Conservation (phyloP, 2,329 filamentous ascomycete genomes). For the Trichophyton schoenleinii region DNA sequence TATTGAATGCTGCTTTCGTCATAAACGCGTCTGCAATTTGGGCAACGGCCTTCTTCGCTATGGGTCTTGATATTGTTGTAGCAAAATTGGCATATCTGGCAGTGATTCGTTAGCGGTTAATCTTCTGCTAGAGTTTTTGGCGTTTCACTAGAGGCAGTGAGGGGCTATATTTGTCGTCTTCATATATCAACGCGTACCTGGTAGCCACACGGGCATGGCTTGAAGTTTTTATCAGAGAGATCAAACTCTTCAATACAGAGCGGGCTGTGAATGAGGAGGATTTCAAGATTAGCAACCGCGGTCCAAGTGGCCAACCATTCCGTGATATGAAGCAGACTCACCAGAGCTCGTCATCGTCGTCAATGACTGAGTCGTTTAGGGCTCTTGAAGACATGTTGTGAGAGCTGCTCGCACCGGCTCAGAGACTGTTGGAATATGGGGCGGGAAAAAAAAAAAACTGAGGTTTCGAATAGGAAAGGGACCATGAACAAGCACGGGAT, state of each 20-base stretch:
- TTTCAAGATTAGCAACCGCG: constrained; percentile 6
- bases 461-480: not conserved
- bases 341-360: constrained; percentile 39
- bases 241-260: constrained; percentile 99
- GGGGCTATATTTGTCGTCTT: not conserved
- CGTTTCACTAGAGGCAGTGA: not conserved
- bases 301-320: not conserved
- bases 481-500: constrained; percentile 6
- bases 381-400: constrained; percentile 33
- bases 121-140: not conserved
- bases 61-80: constrained; percentile 99
- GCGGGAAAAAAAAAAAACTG: not conserved
- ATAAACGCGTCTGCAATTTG: constrained; percentile 90
- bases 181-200: constrained; percentile 50
- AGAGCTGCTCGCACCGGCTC: constrained; percentile 4
- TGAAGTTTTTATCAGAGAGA: constrained; percentile 91
- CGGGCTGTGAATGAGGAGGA: constrained; percentile 47
- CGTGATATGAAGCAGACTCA: constrained; percentile 17
- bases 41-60: constrained; percentile 82
- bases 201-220: constrained; percentile 93
- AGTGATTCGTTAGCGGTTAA: not conserved
- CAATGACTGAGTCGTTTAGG: constrained; percentile 38
- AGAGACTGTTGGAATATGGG: not conserved
- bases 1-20: constrained; percentile 96
- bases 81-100: constrained; percentile 95